Evolutionary conservation across 139 green algal genomes (phyloP), one percentile per base, ranked within the genome.

Genomic region (Trebouxia sp.): DNA sequence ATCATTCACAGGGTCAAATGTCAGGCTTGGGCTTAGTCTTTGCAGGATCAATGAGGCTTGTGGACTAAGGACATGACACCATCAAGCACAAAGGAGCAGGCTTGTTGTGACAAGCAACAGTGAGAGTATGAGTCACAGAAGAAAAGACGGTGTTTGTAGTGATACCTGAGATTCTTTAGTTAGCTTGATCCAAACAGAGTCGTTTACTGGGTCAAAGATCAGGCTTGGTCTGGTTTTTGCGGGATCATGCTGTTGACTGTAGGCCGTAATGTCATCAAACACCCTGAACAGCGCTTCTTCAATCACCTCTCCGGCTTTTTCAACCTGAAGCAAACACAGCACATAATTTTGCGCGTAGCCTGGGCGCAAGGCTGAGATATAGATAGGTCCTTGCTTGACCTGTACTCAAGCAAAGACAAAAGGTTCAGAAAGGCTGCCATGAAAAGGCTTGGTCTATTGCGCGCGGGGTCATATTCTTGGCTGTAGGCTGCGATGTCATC

Each of bases 161-260:
- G 56, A 24, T 14, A 87, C 79, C 43, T 83, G 55, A n/a, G 55
- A 82, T 28, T 48, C 75, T 66, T 58, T 62, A 30, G 32, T 50
- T 1, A 88, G 20, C 20, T 74, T 78, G 37, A 91, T n/a, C 88
- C 88, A 91, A 1, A 87, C 53, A 22, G 86, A 84, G 50, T 88
- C 89, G 83, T 91, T 91, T 66, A 58, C 24, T 15, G 24, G 10
- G 43, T 89, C 83, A 35, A 67, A 74, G n/a, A 79, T 17, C 0
- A 86, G 24, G 15, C 15, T 42, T 15, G 85, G 82, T 12, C 65
- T 79, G 43, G 66, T 48, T 26, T 65, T 80, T 8, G n/a, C 9
- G 1, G 48, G 37, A 47, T 79, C 58, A 24, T 65, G 58, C 30
- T 39, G 26, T 10, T n/a, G 15, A 17, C 28, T 38, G 80, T 42